Conservation (phyloP, 208 protist genomes). For the Acanthamoeba castellanii region DNA sequence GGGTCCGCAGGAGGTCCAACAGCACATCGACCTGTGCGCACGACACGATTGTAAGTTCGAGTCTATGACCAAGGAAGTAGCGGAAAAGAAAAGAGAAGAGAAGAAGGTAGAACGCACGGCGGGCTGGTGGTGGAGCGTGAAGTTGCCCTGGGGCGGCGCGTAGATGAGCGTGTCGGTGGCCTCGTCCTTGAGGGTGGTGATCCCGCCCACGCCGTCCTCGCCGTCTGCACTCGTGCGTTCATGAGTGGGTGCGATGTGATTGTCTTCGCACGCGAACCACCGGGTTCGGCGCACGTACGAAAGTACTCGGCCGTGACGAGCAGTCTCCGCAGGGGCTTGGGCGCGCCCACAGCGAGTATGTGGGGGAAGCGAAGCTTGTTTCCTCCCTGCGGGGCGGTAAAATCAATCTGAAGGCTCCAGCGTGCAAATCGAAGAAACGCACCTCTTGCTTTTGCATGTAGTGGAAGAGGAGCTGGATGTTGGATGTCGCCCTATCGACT, state of each 20-base stretch:
- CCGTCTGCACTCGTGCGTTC: background rate
- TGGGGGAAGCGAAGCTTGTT: slow-evolving; percentile 15
- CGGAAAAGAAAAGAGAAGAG: background rate
- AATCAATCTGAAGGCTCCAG: background rate
- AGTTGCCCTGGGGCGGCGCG: slow-evolving; percentile 24
- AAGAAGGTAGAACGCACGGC: background rate
- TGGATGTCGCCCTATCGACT: background rate
- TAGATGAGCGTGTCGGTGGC: slow-evolving; percentile 19
- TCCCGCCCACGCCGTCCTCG: slow-evolving; percentile 41
- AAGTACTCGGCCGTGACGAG: slow-evolving; percentile 50
- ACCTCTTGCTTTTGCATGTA: slow-evolving; percentile 38
- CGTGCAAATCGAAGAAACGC: background rate
- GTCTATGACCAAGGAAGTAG: no score
- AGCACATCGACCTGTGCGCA: background rate
- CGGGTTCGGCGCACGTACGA: background rate
- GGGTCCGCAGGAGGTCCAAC: background rate
- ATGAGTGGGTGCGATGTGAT: background rate
- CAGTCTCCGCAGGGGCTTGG: slow-evolving; percentile 11
- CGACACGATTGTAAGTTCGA: background rate
- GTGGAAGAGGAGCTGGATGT: slow-evolving; percentile 42
- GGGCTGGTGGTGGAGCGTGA: background rate
- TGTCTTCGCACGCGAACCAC: background rate
- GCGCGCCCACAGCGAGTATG: background rate
- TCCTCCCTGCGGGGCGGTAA: background rate
- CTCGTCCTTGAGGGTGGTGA: slow-evolving; percentile 14